A percentile compares a stretch with the other conserved stretches of the same genome.
These are phyloP conservation scores for Xylariaceae sp. DNA, from an alignment of 2,329 filamentous ascomycete species.

Conservation along the genomic window DNA sequence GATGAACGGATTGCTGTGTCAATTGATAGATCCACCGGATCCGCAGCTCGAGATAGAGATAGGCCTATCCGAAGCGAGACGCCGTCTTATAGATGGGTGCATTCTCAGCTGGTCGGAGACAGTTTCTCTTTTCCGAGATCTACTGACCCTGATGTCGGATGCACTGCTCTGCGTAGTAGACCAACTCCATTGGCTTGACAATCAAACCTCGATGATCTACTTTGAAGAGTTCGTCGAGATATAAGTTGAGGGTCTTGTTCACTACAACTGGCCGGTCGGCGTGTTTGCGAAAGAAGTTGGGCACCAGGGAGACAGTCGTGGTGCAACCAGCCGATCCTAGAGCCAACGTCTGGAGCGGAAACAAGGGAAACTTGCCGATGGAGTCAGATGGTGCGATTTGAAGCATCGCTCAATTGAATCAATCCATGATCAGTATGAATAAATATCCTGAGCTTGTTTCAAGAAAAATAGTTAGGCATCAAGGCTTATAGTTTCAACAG, in stretches of 20 bases:
- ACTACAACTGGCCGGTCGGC: slow-evolving; percentile 11
- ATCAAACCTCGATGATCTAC: slow-evolving; percentile 3
- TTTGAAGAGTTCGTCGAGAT: slow-evolving; percentile 9
- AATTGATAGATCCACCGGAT: no score
- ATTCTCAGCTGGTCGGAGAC: slow-evolving; percentile 11
- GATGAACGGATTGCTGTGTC: no score
- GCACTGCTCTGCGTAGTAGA: slow-evolving; percentile 11
- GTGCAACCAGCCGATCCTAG: slow-evolving; percentile 2
- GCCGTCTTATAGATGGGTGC: slow-evolving; percentile 9
- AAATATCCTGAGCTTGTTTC: no score
- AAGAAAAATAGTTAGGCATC: no score
- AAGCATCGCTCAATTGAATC: no score
- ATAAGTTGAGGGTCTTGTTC: slow-evolving; percentile 10
- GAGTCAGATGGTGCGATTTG: no score
- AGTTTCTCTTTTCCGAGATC: slow-evolving; percentile 6
- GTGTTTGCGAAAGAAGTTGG: slow-evolving; percentile 8
- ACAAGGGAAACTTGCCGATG: not conserved
- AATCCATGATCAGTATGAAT: no score
- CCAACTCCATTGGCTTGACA: slow-evolving; percentile 12
- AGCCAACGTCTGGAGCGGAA: slow-evolving; percentile 1
- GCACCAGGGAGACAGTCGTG: not conserved
- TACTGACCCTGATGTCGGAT: slow-evolving; percentile 11
- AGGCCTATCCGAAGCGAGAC: slow-evolving; percentile 4
- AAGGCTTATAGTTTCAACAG: no score
- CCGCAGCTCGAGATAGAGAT: slow-evolving; percentile 3